Percentiles rank a stretch among this genome's conserved stretches.
Conservation (phyloP, 1,284 basidiomycete species). For the Ustilago xerochloae region DNA sequence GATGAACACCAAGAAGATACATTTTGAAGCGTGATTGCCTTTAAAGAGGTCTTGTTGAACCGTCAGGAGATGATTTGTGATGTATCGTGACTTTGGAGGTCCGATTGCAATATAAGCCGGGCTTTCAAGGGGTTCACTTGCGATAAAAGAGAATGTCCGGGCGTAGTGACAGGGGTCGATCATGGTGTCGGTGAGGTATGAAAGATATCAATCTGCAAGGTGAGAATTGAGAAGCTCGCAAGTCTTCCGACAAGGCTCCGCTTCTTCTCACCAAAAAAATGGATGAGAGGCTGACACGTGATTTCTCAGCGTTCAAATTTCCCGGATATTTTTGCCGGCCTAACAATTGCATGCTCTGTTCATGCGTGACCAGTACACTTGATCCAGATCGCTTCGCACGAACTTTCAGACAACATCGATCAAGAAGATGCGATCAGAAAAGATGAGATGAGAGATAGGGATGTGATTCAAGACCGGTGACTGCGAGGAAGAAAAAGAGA, state of each 20-base stretch:
- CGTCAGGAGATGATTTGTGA: not conserved
- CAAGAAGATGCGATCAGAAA: not conserved
- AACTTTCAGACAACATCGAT: not conserved
- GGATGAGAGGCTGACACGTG: slow-evolving; percentile 23
- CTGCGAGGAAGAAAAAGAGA: slow-evolving; percentile 12
- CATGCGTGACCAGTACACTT: too few relatives aligned
- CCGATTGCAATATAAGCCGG: too few relatives aligned
- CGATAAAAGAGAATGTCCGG: too few relatives aligned
- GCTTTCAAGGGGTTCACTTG: too few relatives aligned
- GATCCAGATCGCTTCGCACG: not conserved
- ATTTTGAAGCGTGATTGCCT: slow-evolving; percentile 31
- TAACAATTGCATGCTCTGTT: not conserved
- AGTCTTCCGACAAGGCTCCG: not conserved
- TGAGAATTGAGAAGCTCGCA: not conserved
- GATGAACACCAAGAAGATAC: slow-evolving; percentile 66
- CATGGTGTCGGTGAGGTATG: too few relatives aligned
- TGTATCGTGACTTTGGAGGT: not conserved
- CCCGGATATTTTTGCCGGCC: not conserved
- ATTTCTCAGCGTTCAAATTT: slow-evolving; percentile 18
- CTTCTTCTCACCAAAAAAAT: slow-evolving; percentile 28
- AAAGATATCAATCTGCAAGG: not conserved
- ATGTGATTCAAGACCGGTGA: slow-evolving; percentile 26
- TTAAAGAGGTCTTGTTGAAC: not conserved
- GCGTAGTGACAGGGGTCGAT: too few relatives aligned
- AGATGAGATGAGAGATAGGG: not conserved